These are phyloP conservation scores for Climacium dendroides DNA, from an alignment of 225 moss, liverwort and hornwort species.

Conservation along the genomic window DNA sequence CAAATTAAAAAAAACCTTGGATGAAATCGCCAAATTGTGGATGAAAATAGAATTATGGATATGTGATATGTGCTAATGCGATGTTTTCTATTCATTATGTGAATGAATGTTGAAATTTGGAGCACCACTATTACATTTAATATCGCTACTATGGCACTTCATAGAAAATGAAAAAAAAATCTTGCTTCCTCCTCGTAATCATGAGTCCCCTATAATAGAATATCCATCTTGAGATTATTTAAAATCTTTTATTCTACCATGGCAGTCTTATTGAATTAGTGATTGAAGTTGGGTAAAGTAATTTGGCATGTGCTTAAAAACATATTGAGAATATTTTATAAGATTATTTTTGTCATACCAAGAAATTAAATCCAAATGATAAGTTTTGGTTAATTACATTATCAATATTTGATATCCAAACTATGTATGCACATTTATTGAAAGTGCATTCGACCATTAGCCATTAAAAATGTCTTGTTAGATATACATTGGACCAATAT, in stretches of 20 bases:
- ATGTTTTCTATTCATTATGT: no score
- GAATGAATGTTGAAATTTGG: no score
- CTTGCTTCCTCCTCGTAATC: accelerated
- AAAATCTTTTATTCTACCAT: background rate
- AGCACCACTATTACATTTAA: no score
- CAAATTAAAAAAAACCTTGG: no score
- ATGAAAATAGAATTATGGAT: no score
- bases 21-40: no score
- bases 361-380: background rate
- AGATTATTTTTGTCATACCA: background rate
- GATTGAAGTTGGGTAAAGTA: background rate
- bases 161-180: no score
- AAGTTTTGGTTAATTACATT: background rate
- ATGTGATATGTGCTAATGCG: no score
- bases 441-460: background rate
- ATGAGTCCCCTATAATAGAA: background rate
- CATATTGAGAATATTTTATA: no score
- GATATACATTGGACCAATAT: accelerated
- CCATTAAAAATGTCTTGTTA: background rate
- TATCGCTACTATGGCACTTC: no score
- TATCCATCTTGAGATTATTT: no score
- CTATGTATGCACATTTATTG: background rate
- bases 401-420: background rate
- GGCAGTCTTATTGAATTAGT: accelerated
- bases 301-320: accelerated